phyloP scores from a whole-genome alignment of 179 eudicot species.

The Spergularia azorica region DNA sequence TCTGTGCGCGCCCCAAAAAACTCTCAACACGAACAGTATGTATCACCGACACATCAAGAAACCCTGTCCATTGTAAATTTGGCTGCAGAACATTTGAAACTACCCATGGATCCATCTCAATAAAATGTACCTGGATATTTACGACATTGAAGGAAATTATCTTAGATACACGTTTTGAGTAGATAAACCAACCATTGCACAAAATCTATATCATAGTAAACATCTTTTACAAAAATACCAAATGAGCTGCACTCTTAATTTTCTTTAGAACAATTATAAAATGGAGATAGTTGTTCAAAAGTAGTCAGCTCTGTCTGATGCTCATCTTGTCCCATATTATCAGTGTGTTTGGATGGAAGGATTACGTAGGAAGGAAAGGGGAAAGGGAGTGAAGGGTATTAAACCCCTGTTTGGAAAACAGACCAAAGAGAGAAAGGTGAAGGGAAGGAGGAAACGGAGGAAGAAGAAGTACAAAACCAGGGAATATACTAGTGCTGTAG shows the following conservation, averaged over 20 bases:
- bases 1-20: constrained; percentile 65
- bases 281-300: neutral
- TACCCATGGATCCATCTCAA: constrained; percentile 99
- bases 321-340: neutral
- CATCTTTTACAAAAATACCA: constrained; percentile 5
- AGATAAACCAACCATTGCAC: neutral
- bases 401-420: too few relatives aligned
- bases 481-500: too few relatives aligned
- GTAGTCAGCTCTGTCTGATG: neutral
- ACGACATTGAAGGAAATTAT: neutral
- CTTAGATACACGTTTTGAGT: neutral
- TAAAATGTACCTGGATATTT: constrained; percentile 73
- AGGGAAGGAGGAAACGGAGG: too few relatives aligned
- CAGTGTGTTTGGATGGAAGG: too few relatives aligned
- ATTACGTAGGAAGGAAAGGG: too few relatives aligned
- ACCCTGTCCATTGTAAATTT: constrained; percentile 78
- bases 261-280: neutral
- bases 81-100: constrained; percentile 79
- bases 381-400: too few relatives aligned
- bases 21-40: constrained; percentile 75
- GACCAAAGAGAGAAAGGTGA: too few relatives aligned
- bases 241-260: neutral
- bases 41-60: constrained; percentile 70
- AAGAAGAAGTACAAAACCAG: too few relatives aligned
- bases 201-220: neutral